Conservation (phyloP, 768 basidiomycete genomes). For the Lactarius sp. region DNA sequence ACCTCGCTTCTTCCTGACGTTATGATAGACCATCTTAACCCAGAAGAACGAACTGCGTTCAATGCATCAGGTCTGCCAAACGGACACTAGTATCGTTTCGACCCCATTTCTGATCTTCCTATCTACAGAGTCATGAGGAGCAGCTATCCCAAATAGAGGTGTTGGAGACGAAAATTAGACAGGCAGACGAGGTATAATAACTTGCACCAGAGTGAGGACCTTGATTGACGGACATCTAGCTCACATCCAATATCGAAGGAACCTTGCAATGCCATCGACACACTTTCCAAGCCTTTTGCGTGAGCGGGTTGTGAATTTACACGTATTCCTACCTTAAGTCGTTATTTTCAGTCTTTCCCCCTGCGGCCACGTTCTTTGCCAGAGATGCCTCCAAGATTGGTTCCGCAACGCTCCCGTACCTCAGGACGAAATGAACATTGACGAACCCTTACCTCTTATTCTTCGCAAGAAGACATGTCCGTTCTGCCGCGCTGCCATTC, state of each 20-base stretch:
- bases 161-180: slow-evolving; percentile 43
- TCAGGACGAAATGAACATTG: slow-evolving; percentile 43
- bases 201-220: neutral
- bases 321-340: slow-evolving; percentile 15
- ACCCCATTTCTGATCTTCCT: slow-evolving; percentile 3
- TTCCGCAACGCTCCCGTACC: slow-evolving; percentile 60
- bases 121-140: slow-evolving; percentile 40
- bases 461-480: slow-evolving; percentile 67
- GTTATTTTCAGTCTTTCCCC: slow-evolving; percentile 51
- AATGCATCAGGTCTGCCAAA: slow-evolving; percentile 34
- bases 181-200: slow-evolving; percentile 52
- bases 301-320: slow-evolving; percentile 35
- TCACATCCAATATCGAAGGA: slow-evolving; percentile 51
- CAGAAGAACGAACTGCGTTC: slow-evolving; percentile 40
- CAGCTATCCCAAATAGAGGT: slow-evolving; percentile 42
- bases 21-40: slow-evolving; percentile 48
- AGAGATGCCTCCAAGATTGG: slow-evolving; percentile 70
- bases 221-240: slow-evolving; percentile 33
- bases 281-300: slow-evolving; percentile 61
- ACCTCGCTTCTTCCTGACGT: neutral
- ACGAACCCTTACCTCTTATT: slow-evolving; percentile 44
- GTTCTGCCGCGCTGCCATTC: slow-evolving; percentile 56
- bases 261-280: slow-evolving; percentile 68
- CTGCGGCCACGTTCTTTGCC: slow-evolving; percentile 76
- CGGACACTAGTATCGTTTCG: neutral